A percentile compares a stretch with the other conserved stretches of the same genome.
Conservation (phyloP, 257 asterid species). For the Solanum pimpinellifolium region DNA sequence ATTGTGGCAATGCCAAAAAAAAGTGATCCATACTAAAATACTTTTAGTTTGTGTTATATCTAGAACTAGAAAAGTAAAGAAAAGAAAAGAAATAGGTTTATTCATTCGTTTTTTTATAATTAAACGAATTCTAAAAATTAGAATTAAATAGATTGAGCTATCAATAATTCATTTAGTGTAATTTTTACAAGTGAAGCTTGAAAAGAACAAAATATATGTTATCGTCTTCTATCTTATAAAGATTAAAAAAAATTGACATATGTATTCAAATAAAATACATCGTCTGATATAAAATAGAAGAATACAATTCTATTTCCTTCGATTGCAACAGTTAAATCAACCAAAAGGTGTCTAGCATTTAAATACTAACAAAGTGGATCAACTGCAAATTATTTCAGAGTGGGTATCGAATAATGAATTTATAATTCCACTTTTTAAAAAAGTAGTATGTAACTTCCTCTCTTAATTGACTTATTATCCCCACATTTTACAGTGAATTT, state of each 20-base stretch:
- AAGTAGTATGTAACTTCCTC: neutral
- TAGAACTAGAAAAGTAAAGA: neutral
- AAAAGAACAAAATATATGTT: no score
- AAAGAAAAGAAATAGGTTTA: neutral
- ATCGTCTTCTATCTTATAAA: neutral
- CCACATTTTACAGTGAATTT: neutral
- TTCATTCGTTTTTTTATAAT: neutral
- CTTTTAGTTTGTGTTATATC: neutral
- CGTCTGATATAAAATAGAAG: neutral
- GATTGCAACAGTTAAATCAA: neutral
- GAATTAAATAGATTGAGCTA: neutral
- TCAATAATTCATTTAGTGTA: no score
- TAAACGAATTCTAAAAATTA: neutral
- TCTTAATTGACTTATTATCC: conserved; percentile 2
- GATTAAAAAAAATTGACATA: no score
- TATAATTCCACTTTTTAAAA: conserved; percentile 13
- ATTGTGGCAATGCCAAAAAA: no score
- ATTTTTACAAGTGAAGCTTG: accelerated
- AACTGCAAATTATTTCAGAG: neutral
- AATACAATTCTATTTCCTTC: conserved; percentile 7
- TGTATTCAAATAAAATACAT: neutral
- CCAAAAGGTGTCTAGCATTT: neutral
- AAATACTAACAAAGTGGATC: neutral
- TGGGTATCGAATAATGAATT: neutral
- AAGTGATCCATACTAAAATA: neutral